Base-by-base conservation (phyloP, 2,329 filamentous ascomycete genomes). In the Lecanicillium sp. region DNA sequence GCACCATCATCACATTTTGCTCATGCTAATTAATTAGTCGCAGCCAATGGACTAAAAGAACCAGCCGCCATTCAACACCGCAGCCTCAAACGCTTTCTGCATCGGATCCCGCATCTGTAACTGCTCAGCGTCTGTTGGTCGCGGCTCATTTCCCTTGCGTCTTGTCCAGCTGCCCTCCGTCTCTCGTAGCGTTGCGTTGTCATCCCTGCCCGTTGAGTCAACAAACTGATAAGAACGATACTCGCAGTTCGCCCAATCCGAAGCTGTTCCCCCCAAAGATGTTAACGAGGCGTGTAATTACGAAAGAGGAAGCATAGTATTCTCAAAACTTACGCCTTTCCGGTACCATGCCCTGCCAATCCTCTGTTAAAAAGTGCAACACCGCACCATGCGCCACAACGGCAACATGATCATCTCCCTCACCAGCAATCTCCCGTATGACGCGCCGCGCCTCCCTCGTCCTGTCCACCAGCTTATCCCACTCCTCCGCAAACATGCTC, bases 361-460 rank as follows among this genome's bases (percentile, higher is more conserved):
- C 87, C 48, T 88, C 77, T 0, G 86, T 92, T 46, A 95, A 64
- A 52, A 87, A 94, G 58, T 95, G 88, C 51, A 94, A 57, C 49
- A 89, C 84, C 1, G 84, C 85, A 2, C 88, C 88, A 52, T 94
- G 88, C 3, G 86, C 83, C 7, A 94, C 86, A 2, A 88, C 70
- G 0, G 82, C 77, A 19, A 94, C 74, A 49, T 90, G 74, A 4
- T 64, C 67, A 51, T 84, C 79, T 0, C 47, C 54, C 2, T 49
- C 33, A 1, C 53, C 62, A 1, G 56, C 57, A 37, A 64, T 51
- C 30, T 71, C 62, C n/a, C 72, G 56, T 44, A 92, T 56, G 61
- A 73, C 79, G 10, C 65, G 50, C 31, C 86, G 66, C 5, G 78
- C 77, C 17, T 68, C 69, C n/a, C 64, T 62, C 0, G 84, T 82